These are phyloP conservation scores for Letharia columbiana DNA, from an alignment of 495 filamentous ascomycete genomes.

Conservation along the genomic window DNA sequence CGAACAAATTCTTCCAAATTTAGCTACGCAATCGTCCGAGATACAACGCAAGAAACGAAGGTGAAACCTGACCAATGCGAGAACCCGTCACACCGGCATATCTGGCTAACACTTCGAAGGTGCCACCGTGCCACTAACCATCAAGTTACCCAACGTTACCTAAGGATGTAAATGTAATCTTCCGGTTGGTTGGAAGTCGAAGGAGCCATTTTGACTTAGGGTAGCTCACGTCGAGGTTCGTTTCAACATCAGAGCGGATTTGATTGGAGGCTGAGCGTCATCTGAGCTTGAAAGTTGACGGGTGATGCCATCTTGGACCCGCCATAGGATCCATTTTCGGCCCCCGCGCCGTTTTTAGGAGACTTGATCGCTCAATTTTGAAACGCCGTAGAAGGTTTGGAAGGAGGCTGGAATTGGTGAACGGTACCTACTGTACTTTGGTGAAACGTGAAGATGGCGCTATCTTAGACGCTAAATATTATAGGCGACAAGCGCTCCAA, in stretches of 20 bases:
- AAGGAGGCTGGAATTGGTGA: background rate
- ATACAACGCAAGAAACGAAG: background rate
- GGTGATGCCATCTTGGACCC: no score
- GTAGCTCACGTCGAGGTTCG: background rate
- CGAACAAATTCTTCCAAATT: background rate
- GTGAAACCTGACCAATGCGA: slow-evolving; percentile 1
- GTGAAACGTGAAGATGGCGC: slow-evolving; percentile 1
- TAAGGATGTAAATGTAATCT: background rate
- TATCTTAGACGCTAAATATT: background rate
- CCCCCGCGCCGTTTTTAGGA: background rate
- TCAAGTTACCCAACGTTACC: background rate
- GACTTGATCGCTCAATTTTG: background rate
- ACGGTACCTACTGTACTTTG: background rate
- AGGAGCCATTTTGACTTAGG: background rate
- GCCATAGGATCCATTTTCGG: background rate
- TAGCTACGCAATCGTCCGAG: background rate
- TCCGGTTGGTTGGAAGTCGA: background rate
- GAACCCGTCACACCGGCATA: background rate
- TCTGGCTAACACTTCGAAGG: background rate
- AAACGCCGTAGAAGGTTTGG: background rate
- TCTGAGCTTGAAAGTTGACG: background rate
- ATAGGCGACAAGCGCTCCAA: slow-evolving; percentile 4
- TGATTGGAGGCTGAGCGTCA: background rate
- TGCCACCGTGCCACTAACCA: background rate
- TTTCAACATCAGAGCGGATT: background rate